These are phyloP conservation scores for Cyclotella kingstonii DNA, from an alignment of 108 stramenopile species.

Conservation along the genomic window DNA sequence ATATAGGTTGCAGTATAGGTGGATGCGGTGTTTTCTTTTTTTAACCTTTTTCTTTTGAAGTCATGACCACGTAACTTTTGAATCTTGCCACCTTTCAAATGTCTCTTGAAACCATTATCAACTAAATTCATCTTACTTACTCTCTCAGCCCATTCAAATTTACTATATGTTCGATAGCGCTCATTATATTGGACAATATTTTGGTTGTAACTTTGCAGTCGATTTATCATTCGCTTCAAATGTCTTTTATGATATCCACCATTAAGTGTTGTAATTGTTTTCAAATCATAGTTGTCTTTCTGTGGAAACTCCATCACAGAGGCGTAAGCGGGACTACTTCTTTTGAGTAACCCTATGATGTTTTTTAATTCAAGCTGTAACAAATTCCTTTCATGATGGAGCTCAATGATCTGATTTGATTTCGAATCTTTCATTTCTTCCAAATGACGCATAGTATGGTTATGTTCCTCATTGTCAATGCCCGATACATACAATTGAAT, in stretches of 20 bases:
- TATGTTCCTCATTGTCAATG: neutral
- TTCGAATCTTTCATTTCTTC: neutral
- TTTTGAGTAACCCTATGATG: neutral
- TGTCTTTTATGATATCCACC: neutral
- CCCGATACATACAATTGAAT: neutral
- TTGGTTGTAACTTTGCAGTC: neutral
- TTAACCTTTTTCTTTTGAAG: no score
- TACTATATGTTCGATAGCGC: slow-evolving; percentile 10
- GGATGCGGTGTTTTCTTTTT: no score
- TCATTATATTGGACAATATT: slow-evolving; percentile 18
- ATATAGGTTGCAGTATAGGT: no score
- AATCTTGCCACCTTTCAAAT: neutral
- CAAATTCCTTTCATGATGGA: neutral
- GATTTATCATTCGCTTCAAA: slow-evolving; percentile 1
- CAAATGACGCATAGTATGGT: neutral
- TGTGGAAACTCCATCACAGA: slow-evolving; percentile 15
- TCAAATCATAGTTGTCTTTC: neutral
- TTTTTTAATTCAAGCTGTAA: slow-evolving; percentile 3
- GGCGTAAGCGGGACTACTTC: slow-evolving; percentile 6
- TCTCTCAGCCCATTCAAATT: slow-evolving; percentile 7
- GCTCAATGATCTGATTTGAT: neutral
- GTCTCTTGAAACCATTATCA: neutral
- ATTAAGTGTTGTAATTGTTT: neutral
- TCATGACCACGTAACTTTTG: no score
- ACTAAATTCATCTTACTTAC: neutral